Evolutionary conservation across 148 eudicot species (phyloP).

Genomic region (Salicornia ramosissima): DNA sequence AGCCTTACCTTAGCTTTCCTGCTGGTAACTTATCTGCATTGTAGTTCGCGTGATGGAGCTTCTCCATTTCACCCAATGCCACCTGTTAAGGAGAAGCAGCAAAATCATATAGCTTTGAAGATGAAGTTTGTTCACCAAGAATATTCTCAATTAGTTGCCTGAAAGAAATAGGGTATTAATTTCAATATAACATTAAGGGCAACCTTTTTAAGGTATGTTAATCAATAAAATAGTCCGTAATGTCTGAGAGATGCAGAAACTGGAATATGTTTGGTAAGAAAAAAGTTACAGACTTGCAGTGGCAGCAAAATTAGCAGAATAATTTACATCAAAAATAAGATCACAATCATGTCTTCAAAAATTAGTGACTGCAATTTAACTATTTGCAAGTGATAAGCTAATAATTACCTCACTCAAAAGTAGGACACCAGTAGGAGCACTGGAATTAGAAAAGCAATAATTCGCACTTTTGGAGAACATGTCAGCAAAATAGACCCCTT

Average conservation of each 20-base stretch:
- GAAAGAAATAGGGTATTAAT: neutral
- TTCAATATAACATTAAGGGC: neutral
- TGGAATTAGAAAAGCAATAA: conserved; percentile 61
- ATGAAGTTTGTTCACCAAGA: neutral
- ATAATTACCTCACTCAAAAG: conserved; percentile 83
- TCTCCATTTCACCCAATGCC: conserved; percentile 93
- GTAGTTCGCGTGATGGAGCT: conserved; percentile 61
- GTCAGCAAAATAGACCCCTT: conserved; percentile 99
- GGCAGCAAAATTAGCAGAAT: no score
- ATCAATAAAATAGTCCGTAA: neutral
- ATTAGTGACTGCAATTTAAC: neutral
- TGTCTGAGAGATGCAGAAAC: neutral
- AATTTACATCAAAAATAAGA: no score
- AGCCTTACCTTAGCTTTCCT: conserved; percentile 77
- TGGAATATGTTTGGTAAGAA: neutral
- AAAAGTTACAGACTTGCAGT: no score
- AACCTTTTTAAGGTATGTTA: neutral
- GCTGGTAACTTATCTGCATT: conserved; percentile 82
- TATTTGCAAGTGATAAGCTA: neutral
- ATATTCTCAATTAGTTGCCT: neutral
- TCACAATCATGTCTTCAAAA: no score
- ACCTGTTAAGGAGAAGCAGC: conserved; percentile 39
- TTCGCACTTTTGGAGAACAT: conserved; percentile 99
- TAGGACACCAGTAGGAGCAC: conserved; percentile 64
- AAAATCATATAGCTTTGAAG: neutral